Base-by-base conservation (phyloP, 2,329 filamentous ascomycete genomes). In the Cordyceps militaris region DNA sequence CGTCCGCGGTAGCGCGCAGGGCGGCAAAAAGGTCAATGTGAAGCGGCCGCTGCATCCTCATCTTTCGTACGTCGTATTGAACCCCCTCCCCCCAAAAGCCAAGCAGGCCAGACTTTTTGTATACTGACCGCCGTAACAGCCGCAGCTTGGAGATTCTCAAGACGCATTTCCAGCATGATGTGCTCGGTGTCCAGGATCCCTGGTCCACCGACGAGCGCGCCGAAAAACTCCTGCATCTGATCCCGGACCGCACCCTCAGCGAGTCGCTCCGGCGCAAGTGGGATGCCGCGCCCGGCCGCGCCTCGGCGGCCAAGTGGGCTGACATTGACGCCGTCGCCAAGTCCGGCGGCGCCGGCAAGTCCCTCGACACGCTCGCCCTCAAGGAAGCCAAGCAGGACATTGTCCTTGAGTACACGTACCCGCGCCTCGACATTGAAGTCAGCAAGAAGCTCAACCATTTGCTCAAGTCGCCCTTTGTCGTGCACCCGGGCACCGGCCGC, bases 361-460 rank as follows among this genome's bases (percentile, higher is more conserved):
- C 80, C 10, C 80, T 96, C n/a, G 86, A 94, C 64, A 72, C 85
- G 0, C 84, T 81, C 61, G 84, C 86, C 2, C 80, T 99, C 13
- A 81, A 88, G 9, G 90, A 97, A 66, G 91, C 91, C 23, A 97
- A 97, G 74, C 91, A 97, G 71, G 94, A 97, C 69, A 89, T 99
- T 61, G 86, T 97, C 3, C 83, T 99, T 30, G 94, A 99, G 74
- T 97, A 99, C 74, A 97, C 94, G 7, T 99, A 99, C 72, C 94
- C 94, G 3, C 87, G 94, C 40, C 88, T 99, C 56, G 94, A 99
- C 78, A 92, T 94, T 61, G 91, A 96, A 72, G 94, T 99, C 69
- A 94, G 89, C 69, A 97, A 97, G 79, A 96, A 97, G 71, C 84
- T 96, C 58, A 97, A 97, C 76, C 94, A 99, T 80, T 84, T 99